Base-by-base conservation (phyloP, 352 stramenopile genomes). In the Phytopythium delawarense region DNA sequence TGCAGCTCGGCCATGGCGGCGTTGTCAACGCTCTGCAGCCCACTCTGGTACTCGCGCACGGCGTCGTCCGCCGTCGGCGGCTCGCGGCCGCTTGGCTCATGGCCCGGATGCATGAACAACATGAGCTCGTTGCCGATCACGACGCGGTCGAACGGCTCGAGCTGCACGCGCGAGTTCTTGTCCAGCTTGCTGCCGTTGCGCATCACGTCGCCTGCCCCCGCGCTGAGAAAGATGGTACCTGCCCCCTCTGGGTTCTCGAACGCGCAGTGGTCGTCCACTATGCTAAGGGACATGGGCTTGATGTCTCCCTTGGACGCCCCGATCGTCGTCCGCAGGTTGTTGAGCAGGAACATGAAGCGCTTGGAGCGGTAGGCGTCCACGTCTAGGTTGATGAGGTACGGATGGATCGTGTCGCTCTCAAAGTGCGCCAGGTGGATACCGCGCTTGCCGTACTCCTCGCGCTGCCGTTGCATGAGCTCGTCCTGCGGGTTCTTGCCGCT, bases 351-450 rank as follows among this genome's bases (percentile, higher is more conserved):
- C 84, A 98, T 93, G 65, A 98, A 98, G 28, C 93, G 89, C 64
- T 92, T 84, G 25, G 88, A 94, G 15, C 93, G 84, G 66, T 98
- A 98, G 21, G 88, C 89, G 60, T 98, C 93, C 44, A 98, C 92
- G 63, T 98, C 93, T 35, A 98, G 62, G 66, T 98, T 98, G 64
- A 98, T 91, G 12, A 98, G 80, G 67, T 98, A 96, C 21, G 91
- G 91, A 28, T 76, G 65, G 53, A 55, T 85, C 0, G 83, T 97
- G 18, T 92, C 88, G 21, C 75, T 67, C 62, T 97, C 92, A 68
- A 97, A 98, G 57, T 97, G 84, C 39, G 78, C 91, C 50, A 98
- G 65, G 25, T 84, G 73, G 56, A 98, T 95, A 28, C 93, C 93
- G 35, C 93, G 86, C 64, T 90, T 88, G 46, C 83, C 88, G 74